Evolutionary conservation across 108 stramenopile species (phyloP).

Genomic region (Skeletonema costatum): DNA sequence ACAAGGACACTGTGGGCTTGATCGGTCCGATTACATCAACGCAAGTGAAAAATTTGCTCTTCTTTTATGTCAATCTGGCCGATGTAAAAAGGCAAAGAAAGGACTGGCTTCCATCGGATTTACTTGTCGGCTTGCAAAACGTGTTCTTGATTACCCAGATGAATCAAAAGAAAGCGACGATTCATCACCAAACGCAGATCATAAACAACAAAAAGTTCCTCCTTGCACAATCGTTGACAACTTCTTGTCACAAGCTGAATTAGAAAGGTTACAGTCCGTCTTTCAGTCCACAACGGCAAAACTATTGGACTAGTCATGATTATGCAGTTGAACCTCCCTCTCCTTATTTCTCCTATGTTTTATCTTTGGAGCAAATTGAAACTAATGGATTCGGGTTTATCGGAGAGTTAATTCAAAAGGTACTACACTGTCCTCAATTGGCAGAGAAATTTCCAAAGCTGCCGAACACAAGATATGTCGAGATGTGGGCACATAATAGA

Average conservation of each 20-base stretch:
- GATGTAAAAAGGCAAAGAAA: conserved; percentile 58
- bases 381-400: conserved; percentile 43
- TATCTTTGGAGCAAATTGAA: conserved; percentile 49
- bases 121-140: conserved; percentile 65
- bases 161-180: background rate
- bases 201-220: conserved; percentile 5
- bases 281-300: conserved; percentile 56
- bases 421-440: conserved; percentile 31
- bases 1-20: conserved; percentile 32
- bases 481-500: conserved; percentile 94
- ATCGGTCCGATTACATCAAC: conserved; percentile 43
- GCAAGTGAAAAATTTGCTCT: conserved; percentile 68
- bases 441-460: conserved; percentile 42
- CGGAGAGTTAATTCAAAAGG: conserved; percentile 47
- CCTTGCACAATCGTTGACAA: conserved; percentile 69
- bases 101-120: conserved; percentile 62
- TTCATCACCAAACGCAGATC: conserved; percentile 6
- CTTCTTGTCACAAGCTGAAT: conserved; percentile 57
- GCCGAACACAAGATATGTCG: conserved; percentile 55
- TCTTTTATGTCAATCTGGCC: conserved; percentile 71
- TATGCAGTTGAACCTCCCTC: conserved; percentile 79
- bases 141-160: conserved; percentile 67
- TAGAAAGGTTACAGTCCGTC: conserved; percentile 46
- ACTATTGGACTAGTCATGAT: conserved; percentile 74
- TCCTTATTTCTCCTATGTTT: conserved; percentile 79